Percentiles rank a stretch among this genome's conserved stretches.
These are phyloP conservation scores for Exutisphaerella laricina DNA, from an alignment of 2,329 filamentous ascomycete genomes.

Conservation along the genomic window DNA sequence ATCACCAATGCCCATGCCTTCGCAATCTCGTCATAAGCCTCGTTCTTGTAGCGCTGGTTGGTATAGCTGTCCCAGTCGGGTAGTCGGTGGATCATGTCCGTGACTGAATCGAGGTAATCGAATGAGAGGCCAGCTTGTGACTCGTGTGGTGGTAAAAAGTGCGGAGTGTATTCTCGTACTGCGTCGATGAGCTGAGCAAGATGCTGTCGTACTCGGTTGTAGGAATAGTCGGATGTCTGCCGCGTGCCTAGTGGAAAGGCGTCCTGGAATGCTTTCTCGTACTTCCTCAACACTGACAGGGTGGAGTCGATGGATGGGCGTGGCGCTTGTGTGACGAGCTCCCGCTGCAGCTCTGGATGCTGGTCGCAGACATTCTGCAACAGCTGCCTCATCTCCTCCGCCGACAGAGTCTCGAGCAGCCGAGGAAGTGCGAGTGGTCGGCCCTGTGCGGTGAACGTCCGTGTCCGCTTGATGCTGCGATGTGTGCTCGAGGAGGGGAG, in stretches of 20 bases:
- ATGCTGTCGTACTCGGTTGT: conserved; percentile 82
- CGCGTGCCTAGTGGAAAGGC: conserved; percentile 83
- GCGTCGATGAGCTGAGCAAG: conserved; percentile 79
- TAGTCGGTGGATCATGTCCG: conserved; percentile 79
- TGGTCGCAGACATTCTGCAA: conserved; percentile 88
- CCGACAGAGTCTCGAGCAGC: conserved; percentile 89
- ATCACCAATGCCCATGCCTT: conserved; percentile 91
- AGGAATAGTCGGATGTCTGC: conserved; percentile 83
- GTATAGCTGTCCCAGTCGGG: conserved; percentile 86
- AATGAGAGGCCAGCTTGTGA: conserved; percentile 76
- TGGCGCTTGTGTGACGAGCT: conserved; percentile 78
- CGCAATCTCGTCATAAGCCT: conserved; percentile 92
- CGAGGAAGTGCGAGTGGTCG: conserved; percentile 63
- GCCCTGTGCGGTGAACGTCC: conserved; percentile 60
- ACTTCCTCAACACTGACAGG: conserved; percentile 72
- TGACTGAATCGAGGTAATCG: conserved; percentile 82
- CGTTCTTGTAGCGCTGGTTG: conserved; percentile 88
- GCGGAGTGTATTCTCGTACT: conserved; percentile 86
- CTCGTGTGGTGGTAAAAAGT: conserved; percentile 91
- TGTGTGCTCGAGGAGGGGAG: conserved; percentile 46
- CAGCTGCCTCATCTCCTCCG: conserved; percentile 73
- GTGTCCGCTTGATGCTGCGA: conserved; percentile 61
- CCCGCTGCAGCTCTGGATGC: conserved; percentile 76
- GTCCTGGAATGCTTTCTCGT: conserved; percentile 69
- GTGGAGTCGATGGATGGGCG: conserved; percentile 79